Conservation (phyloP, 768 basidiomycete species). For the Phallus indusiatus region DNA sequence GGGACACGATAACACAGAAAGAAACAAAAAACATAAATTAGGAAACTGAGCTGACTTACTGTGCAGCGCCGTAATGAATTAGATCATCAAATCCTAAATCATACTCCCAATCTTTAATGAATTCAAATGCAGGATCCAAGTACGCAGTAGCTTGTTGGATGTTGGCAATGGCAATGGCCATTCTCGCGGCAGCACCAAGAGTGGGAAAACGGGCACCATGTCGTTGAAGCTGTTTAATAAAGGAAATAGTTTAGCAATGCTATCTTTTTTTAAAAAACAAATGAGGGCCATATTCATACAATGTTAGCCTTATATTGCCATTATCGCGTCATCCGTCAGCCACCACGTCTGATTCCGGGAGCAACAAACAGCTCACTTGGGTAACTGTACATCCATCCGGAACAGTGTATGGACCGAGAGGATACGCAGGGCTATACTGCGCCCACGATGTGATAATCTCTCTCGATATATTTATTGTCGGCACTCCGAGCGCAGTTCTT, state of each 20-base stretch:
- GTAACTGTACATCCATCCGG: slow-evolving; percentile 41
- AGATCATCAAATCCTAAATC: slow-evolving; percentile 48
- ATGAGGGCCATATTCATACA: slow-evolving; percentile 27
- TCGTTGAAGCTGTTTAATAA: slow-evolving; percentile 50
- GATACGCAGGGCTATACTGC: slow-evolving; percentile 51
- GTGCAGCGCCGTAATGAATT: slow-evolving; percentile 54
- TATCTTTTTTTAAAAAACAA: neutral
- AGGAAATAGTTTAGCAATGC: neutral
- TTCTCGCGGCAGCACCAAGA: slow-evolving; percentile 30
- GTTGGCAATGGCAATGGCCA: slow-evolving; percentile 41
- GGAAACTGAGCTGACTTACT: too few relatives aligned
- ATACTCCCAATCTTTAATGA: slow-evolving; percentile 50
- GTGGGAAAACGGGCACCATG: slow-evolving; percentile 80
- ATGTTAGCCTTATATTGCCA: slow-evolving; percentile 59
- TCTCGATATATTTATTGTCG: neutral
- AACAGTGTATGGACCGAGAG: slow-evolving; percentile 33
- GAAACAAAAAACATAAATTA: too few relatives aligned
- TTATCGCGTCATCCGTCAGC: too few relatives aligned
- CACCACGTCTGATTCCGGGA: too few relatives aligned
- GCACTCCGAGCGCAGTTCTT: neutral
- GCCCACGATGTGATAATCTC: slow-evolving; percentile 37
- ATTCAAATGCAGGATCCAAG: slow-evolving; percentile 39
- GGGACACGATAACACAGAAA: too few relatives aligned
- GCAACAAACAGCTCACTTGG: slow-evolving; percentile 40
- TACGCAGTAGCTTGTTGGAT: slow-evolving; percentile 39